Evolutionary conservation across 1,284 basidiomycete genomes (phyloP).

Genomic region (Leccinum pallidistipes): DNA sequence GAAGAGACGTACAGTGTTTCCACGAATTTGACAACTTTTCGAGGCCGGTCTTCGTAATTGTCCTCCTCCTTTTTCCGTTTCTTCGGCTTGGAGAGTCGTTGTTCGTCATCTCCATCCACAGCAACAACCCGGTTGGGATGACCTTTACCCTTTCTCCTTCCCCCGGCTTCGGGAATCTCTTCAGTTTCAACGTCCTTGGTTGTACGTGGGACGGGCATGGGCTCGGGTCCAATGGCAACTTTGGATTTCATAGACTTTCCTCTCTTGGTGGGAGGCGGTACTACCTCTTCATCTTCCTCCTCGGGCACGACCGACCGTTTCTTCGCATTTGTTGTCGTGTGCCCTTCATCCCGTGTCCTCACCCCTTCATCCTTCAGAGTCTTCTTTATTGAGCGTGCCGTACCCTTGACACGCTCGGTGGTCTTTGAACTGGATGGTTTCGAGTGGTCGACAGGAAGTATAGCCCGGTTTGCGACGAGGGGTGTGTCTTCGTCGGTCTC

Average conservation of each 20-base stretch:
- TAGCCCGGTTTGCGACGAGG: constrained; percentile 1
- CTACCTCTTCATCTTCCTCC: background rate
- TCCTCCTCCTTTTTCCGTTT: constrained; percentile 27
- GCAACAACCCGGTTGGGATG: background rate
- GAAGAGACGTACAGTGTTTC: constrained; percentile 15
- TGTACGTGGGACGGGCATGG: background rate
- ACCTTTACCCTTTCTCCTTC: constrained; percentile 2
- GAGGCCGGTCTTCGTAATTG: constrained; percentile 22
- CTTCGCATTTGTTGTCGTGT: background rate
- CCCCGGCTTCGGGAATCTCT: background rate
- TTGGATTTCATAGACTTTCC: constrained; percentile 5
- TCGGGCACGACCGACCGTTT: constrained; percentile 3
- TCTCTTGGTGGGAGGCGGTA: constrained; percentile 11
- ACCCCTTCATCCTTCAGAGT: background rate
- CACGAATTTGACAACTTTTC: constrained; percentile 21
- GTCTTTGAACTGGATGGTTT: constrained; percentile 1
- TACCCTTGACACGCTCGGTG: background rate
- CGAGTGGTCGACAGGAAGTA: background rate
- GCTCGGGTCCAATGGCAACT: background rate
- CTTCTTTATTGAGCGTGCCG: constrained; percentile 3
- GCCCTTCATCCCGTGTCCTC: background rate
- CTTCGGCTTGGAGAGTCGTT: constrained; percentile 10
- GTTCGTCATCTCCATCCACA: constrained; percentile 3
- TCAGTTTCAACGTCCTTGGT: background rate
- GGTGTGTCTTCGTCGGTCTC: constrained; percentile 7